Base-by-base conservation (phyloP, 345 rosid genomes). In the Salix purpurea region DNA sequence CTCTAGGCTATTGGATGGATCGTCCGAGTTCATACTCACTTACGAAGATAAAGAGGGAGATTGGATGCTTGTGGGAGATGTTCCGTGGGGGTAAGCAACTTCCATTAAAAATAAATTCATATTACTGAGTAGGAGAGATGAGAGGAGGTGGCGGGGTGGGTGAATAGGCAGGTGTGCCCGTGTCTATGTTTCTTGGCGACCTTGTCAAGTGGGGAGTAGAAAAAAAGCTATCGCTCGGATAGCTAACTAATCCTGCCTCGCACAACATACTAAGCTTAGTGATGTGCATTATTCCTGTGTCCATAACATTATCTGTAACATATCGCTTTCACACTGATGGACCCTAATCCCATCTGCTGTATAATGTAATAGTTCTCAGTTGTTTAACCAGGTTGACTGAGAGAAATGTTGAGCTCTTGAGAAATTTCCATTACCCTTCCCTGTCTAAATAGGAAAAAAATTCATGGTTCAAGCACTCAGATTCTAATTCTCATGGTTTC, bases 1-100 rank as follows among this genome's bases (percentile, higher is more conserved):
- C 28, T 77, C 71, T n/a, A 77, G 61, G 72, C 78, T 81, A 64
- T 69, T 81, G 72, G 78, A 76, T 40, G 84, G 84, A 21, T 77
- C 69, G 1, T 81, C 84, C 11, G 81, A 81, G 62, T 81, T 81
- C 74, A 85, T 85, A 18, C 79, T 88, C 40, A 88, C 88, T 15
- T 90, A 90, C 58, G 87, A 90, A 78, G 94, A 90, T 75, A 84
- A 83, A 78, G 94, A 90, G 61, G 85, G 87, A 65, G 91, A 90
- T 26, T 87, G 88, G 90, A 90, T 90, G 91, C 82, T 90, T 71
- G 91, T 87, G 64, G 91, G 94, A 61, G 90, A 90, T 73, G 94
- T 88, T 64, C 91, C 94, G 11, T 88, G 90, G 90, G 80, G 85
- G 94, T 87, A 83, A 68, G 88, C 62, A 44, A 61, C 39, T 50